phyloP scores from a whole-genome alignment of 2,329 filamentous ascomycete species.

The Beauveria rudraprayagi region DNA sequence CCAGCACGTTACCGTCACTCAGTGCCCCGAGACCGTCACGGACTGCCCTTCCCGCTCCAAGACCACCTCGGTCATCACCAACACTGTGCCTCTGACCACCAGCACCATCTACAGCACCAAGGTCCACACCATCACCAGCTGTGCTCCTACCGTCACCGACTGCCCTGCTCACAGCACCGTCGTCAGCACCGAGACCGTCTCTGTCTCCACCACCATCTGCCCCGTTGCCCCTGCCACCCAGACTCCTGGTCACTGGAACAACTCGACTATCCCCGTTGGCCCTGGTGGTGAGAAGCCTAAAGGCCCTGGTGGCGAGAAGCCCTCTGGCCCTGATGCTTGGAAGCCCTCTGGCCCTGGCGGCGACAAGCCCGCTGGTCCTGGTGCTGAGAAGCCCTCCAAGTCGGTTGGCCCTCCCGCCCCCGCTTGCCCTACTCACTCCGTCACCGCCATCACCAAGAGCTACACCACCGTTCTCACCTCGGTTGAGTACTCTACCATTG shows the following conservation, averaged over 20 bases:
- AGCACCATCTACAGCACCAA: constrained; percentile 50
- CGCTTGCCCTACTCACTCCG: constrained; percentile 30
- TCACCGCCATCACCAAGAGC: constrained; percentile 46
- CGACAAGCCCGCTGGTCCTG: background rate
- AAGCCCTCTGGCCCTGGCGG: background rate
- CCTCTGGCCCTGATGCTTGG: constrained; percentile 16
- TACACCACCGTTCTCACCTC: constrained; percentile 49
- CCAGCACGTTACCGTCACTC: constrained; percentile 52
- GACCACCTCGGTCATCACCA: constrained; percentile 30
- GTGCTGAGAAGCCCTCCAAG: background rate
- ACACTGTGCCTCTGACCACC: constrained; percentile 37
- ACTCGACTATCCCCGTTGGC: constrained; percentile 15
- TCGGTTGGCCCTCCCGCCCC: constrained; percentile 1
- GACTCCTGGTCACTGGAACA: constrained; percentile 13
- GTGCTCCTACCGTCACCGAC: constrained; percentile 52
- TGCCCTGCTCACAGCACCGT: constrained; percentile 42
- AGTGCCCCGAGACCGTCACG: constrained; percentile 50
- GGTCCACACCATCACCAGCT: constrained; percentile 54
- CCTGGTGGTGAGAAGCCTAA: background rate
- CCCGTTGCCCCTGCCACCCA: constrained; percentile 22
- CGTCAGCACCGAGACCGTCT: constrained; percentile 28
- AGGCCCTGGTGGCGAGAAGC: background rate
- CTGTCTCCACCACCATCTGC: constrained; percentile 34
- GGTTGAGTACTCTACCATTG: constrained; percentile 44
- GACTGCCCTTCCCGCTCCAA: constrained; percentile 46